Evolutionary conservation across 2,329 filamentous ascomycete genomes (phyloP), one percentile per base, ranked within the genome.

Genomic region (Fusarium chuoi): DNA sequence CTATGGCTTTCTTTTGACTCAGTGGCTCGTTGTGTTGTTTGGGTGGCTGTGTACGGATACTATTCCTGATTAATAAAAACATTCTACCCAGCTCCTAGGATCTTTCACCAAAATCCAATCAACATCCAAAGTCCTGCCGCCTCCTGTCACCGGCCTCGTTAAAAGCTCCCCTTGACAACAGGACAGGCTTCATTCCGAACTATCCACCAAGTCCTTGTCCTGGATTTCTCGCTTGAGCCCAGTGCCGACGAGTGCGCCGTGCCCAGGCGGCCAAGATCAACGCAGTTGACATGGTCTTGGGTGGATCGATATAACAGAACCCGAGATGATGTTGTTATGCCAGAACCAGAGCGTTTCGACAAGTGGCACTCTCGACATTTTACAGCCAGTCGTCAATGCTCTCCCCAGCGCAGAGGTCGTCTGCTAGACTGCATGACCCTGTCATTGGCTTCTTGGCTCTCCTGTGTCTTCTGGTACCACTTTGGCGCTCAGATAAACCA

Each of bases 201-300:
- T 73, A 68, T 70, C 70, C 68, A 73, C 76, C 68, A 62, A 64
- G 70, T 52, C 74, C 74, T 60, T 73, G 74, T 70, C 63, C 64
- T 76, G 64, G 59, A 36, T 64, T 69, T 69, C 70, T 77, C 74
- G 68, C 72, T 73, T 75, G 65, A 70, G 58, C 48, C 61, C 69
- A 75, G 73, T 78, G 64, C 76, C 76, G 73, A 73, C 68, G 35
- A 63, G 70, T 75, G 76, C 75, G 70, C 76, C 74, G 72, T 78
- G 74, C 66, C 55, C 46, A 62, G 65, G 56, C 58, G 60, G 62
- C 67, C 73, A 62, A 66, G 71, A 77, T 74, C 75, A 77, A 77
- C 64, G 56, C 68, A 65, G 56, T 74, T 63, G 55, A 63, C 66
- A 67, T 68, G 63, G 69, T 41, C 55, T 65, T 39, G 36, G 59